A percentile compares a stretch with the other conserved stretches of the same genome.
These are phyloP conservation scores for Spatholobus suberectus DNA, from an alignment of 306 rosid genomes.

Conservation along the genomic window DNA sequence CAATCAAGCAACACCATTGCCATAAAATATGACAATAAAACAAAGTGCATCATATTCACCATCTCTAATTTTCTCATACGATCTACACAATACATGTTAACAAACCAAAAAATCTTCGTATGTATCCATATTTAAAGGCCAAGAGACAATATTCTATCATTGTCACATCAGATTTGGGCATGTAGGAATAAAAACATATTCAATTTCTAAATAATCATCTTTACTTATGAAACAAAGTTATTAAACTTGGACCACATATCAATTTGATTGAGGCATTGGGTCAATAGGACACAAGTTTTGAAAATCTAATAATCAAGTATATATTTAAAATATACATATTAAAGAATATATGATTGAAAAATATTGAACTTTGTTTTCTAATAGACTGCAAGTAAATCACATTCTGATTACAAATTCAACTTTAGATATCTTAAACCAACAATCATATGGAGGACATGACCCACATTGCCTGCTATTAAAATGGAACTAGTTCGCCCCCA, in stretches of 20 bases:
- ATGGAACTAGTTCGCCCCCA: not conserved
- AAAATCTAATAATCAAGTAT: not conserved
- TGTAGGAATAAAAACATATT: not conserved
- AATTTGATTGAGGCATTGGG: conserved; percentile 1
- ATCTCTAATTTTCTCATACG: not conserved
- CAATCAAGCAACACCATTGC: not conserved
- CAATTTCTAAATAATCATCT: not conserved
- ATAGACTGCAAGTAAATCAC: not conserved
- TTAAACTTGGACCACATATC: conserved; percentile 11
- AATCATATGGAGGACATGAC: not conserved
- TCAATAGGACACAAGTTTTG: not conserved
- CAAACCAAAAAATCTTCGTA: conserved; percentile 9
- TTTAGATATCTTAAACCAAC: not conserved
- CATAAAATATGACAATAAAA: conserved; percentile 22
- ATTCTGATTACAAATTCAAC: not conserved
- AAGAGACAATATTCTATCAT: not conserved
- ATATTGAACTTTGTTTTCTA: not conserved
- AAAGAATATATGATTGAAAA: conserved; percentile 11
- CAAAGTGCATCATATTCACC: not conserved
- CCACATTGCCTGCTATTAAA: not conserved
- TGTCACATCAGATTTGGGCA: not conserved
- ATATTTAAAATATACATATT: not conserved
- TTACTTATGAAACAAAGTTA: not conserved
- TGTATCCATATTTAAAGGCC: not conserved
- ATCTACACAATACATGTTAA: not conserved